Conservation (phyloP, 2,329 filamentous ascomycete species). For the Pyricularia sp. region DNA sequence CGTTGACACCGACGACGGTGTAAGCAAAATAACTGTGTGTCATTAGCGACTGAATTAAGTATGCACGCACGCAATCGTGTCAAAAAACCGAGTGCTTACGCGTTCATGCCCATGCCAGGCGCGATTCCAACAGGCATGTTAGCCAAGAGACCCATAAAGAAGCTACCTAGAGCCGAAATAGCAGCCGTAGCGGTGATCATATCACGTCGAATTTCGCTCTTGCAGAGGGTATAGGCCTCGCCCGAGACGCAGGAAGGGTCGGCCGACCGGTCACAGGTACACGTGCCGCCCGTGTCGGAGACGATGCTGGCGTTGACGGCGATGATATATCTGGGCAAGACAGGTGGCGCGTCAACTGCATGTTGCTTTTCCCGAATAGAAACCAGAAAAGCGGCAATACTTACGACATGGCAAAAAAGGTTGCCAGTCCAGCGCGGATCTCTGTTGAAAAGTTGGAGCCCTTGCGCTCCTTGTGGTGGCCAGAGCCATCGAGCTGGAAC, state of each 20-base stretch:
- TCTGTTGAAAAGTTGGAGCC: constrained; percentile 72
- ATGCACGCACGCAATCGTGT: not conserved
- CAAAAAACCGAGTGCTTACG: constrained; percentile 17
- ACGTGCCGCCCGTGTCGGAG: constrained; percentile 60
- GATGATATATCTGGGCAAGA: constrained; percentile 28
- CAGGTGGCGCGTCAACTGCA: not conserved
- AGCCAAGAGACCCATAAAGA: constrained; percentile 71
- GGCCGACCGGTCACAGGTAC: constrained; percentile 47
- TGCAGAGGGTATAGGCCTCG: constrained; percentile 50
- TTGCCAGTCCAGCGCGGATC: constrained; percentile 68
- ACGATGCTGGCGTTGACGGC: constrained; percentile 40
- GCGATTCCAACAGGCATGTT: constrained; percentile 64
- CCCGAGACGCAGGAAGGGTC: constrained; percentile 42
- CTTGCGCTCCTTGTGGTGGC: constrained; percentile 55
- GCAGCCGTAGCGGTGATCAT: constrained; percentile 76
- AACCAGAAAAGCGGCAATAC: not conserved
- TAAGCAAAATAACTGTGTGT: constrained; percentile 58
- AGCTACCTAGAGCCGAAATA: constrained; percentile 65
- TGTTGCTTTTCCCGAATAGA: not conserved
- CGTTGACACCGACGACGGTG: constrained; percentile 66
- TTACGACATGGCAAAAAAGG: constrained; percentile 51
- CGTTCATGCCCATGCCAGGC: constrained; percentile 72
- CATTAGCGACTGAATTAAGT: not conserved
- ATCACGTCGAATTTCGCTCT: constrained; percentile 55
- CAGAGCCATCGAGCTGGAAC: constrained; percentile 71